These are phyloP conservation scores for Rhodotorula sp. DNA, from an alignment of 1,284 basidiomycete species.

Conservation along the genomic window DNA sequence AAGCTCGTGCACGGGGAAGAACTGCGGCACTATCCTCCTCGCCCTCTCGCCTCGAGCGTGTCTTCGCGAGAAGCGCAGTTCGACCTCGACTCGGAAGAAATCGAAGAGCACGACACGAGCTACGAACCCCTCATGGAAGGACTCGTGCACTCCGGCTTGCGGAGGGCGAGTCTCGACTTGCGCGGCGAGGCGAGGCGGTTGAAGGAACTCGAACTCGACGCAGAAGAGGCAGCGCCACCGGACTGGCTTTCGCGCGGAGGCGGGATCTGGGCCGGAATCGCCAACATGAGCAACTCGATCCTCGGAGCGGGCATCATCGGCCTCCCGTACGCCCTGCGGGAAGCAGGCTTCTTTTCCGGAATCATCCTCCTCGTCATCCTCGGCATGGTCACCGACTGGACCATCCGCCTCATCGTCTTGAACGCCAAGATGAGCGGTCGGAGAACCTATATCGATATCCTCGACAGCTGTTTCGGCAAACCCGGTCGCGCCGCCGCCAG, in stretches of 20 bases:
- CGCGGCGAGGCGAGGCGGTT: slow-evolving; percentile 20
- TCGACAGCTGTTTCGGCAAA: slow-evolving; percentile 64
- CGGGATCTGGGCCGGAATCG: slow-evolving; percentile 75
- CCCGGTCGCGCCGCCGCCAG: slow-evolving; percentile 87
- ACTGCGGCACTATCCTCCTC: slow-evolving; percentile 23
- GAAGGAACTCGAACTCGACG: slow-evolving; percentile 44
- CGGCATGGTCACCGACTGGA: slow-evolving; percentile 92
- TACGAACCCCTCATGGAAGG: slow-evolving; percentile 34
- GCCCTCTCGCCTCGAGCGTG: slow-evolving; percentile 38
- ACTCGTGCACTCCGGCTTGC: slow-evolving; percentile 24
- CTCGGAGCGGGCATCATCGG: slow-evolving; percentile 77
- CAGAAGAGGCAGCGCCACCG: slow-evolving; percentile 52
- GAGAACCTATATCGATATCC: slow-evolving; percentile 81
- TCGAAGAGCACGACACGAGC: slow-evolving; percentile 15
- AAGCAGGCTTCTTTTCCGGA: slow-evolving; percentile 60
- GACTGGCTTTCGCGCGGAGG: slow-evolving; percentile 60
- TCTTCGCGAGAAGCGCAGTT: slow-evolving; percentile 49
- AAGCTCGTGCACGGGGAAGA: neutral
- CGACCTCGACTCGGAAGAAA: slow-evolving; percentile 44
- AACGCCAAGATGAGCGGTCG: slow-evolving; percentile 94
- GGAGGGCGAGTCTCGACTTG: slow-evolving; percentile 26
- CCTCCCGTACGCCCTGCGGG: slow-evolving; percentile 62
- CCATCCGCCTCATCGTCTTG: slow-evolving; percentile 74
- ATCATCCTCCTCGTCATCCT: slow-evolving; percentile 74
- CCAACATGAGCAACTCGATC: slow-evolving; percentile 79